Evolutionary conservation across 2,329 filamentous ascomycete genomes (phyloP).

Genomic region (Monosporascus sp.): DNA sequence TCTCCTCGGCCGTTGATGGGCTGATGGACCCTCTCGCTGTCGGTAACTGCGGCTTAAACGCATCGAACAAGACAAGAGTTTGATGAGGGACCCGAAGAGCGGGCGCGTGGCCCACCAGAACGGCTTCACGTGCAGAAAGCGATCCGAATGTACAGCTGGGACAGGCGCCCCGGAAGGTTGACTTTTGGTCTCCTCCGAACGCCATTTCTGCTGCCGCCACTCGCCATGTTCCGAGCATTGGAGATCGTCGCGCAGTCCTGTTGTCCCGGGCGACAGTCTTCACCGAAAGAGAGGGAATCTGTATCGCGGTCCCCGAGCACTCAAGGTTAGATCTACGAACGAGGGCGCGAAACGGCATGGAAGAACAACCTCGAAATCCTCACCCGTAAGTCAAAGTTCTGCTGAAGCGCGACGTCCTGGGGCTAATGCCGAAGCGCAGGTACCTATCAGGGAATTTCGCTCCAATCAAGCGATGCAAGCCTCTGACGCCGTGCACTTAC

Average conservation of each 20-base stretch:
- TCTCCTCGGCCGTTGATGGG: too few relatives aligned
- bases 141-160: not conserved
- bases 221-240: not conserved
- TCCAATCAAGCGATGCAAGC: constrained; percentile 51
- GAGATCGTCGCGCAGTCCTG: too few relatives aligned
- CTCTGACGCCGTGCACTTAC: constrained; percentile 52
- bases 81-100: not conserved
- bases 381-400: constrained; percentile 22
- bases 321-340: not conserved
- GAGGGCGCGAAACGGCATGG: constrained; percentile 10
- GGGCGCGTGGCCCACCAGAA: not conserved
- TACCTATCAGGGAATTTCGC: constrained; percentile 67
- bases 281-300: not conserved
- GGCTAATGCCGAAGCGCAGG: constrained; percentile 23
- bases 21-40: too few relatives aligned
- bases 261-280: too few relatives aligned
- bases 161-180: too few relatives aligned
- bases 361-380: constrained; percentile 4
- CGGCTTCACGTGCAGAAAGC: not conserved
- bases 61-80: not conserved
- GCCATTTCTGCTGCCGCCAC: not conserved
- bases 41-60: too few relatives aligned
- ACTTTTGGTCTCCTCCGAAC: not conserved
- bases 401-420: not conserved
- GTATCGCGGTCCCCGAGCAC: not conserved